A percentile compares a stretch with the other conserved stretches of the same genome.
Evolutionary conservation across 441 rosid species (phyloP).

Genomic region (Adansonia madagascariensis): DNA sequence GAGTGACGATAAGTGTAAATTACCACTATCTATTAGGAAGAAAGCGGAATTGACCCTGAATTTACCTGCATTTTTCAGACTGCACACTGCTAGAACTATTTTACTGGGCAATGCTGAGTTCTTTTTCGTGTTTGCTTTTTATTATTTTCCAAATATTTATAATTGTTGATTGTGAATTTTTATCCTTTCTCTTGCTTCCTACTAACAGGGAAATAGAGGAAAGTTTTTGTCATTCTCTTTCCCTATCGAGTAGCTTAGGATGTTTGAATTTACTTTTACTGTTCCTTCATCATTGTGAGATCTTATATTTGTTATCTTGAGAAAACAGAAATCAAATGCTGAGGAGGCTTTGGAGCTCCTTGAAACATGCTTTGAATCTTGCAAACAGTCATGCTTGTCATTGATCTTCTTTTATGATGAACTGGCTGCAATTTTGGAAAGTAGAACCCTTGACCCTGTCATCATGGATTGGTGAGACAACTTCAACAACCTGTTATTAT

Average conservation of each 20-base stretch:
- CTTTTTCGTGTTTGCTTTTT: conserved; percentile 5
- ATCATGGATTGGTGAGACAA: conserved; percentile 75
- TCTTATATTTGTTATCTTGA: conserved; percentile 22
- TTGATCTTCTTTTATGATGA: conserved; percentile 77
- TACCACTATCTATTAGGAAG: not conserved
- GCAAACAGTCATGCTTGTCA: conserved; percentile 62
- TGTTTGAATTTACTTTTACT: conserved; percentile 13
- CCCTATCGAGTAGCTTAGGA: conserved; percentile 14
- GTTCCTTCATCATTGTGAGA: conserved; percentile 26
- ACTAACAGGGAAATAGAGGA: conserved; percentile 15
- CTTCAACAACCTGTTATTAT: conserved; percentile 26
- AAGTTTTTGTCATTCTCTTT: conserved; percentile 20
- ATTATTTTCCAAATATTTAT: not conserved
- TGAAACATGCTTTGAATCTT: conserved; percentile 67
- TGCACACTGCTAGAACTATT: conserved; percentile 10
- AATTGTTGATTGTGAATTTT: not conserved
- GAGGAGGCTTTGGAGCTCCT: conserved; percentile 83
- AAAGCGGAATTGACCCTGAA: not conserved
- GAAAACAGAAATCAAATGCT: conserved; percentile 59
- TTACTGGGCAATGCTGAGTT: not conserved
- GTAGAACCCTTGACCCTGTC: conserved; percentile 62
- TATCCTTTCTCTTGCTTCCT: not conserved
- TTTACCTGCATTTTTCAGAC: conserved; percentile 4
- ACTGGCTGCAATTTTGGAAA: conserved; percentile 55
- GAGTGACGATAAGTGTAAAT: not conserved